Evolutionary conservation across 306 rosid genomes (phyloP).

Genomic region (Lathyrus tuberosus): DNA sequence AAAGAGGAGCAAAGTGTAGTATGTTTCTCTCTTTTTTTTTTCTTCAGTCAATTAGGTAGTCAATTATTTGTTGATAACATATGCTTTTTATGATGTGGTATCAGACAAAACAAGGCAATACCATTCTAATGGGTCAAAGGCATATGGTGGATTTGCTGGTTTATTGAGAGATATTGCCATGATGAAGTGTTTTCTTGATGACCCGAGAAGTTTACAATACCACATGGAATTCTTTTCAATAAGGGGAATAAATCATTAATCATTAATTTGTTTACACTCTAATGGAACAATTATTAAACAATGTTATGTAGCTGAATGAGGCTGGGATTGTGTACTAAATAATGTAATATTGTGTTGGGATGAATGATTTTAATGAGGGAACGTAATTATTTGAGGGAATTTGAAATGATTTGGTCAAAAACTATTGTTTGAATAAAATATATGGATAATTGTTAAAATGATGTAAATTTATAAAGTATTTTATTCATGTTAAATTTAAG

Average conservation of each 20-base stretch:
- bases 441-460: too few species aligned
- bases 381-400: too few species aligned
- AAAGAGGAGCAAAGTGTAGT: neutral
- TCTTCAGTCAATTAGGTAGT: neutral
- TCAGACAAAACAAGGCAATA: constrained; percentile 22
- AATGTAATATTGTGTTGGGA: too few species aligned
- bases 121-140: constrained; percentile 5
- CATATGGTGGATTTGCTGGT: neutral
- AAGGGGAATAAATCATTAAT: neutral
- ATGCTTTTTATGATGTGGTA: neutral
- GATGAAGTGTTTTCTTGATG: neutral
- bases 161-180: constrained; percentile 1
- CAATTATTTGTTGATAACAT: neutral
- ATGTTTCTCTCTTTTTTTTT: neutral
- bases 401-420: too few species aligned
- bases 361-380: too few species aligned
- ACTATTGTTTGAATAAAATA: too few species aligned
- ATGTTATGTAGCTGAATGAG: neutral
- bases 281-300: neutral
- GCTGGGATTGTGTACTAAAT: neutral
- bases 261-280: neutral
- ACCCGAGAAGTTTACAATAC: neutral
- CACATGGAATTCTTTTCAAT: neutral
- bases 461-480: too few species aligned
- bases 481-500: too few species aligned